These are phyloP conservation scores for Penicillium brasilianum DNA, from an alignment of 2,329 filamentous ascomycete species.

Conservation along the genomic window DNA sequence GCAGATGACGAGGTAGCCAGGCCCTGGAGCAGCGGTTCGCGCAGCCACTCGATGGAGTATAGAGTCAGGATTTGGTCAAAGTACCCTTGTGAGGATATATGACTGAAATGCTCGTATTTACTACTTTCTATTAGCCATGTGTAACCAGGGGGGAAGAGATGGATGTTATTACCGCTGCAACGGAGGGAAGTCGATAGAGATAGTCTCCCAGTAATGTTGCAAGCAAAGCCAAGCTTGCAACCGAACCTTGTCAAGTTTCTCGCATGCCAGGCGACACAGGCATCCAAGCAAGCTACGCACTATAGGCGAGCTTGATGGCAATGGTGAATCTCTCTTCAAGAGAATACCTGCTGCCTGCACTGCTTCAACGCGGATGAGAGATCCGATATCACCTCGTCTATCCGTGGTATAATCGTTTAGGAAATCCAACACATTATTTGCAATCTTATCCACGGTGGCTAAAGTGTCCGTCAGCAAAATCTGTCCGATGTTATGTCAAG, in stretches of 20 bases:
- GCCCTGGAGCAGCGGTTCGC: slow-evolving; percentile 48
- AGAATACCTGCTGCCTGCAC: slow-evolving; percentile 64
- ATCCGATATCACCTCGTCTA: slow-evolving; percentile 86
- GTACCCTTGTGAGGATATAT: slow-evolving; percentile 51
- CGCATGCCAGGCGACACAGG: slow-evolving; percentile 73
- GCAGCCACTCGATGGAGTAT: slow-evolving; percentile 44
- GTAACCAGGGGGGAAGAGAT: background rate
- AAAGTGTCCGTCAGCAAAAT: slow-evolving; percentile 24
- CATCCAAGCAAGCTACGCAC: slow-evolving; percentile 42
- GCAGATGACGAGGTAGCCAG: slow-evolving; percentile 51
- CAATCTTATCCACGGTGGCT: slow-evolving; percentile 40
- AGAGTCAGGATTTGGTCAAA: slow-evolving; percentile 49
- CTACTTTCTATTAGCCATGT: slow-evolving; percentile 31
- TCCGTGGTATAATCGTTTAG: slow-evolving; percentile 92
- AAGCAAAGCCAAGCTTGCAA: slow-evolving; percentile 55
- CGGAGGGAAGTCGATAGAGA: slow-evolving; percentile 36
- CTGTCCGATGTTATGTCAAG: background rate
- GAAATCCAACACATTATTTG: slow-evolving; percentile 40
- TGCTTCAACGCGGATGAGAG: slow-evolving; percentile 79
- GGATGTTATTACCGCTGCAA: slow-evolving; percentile 48
- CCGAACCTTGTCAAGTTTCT: slow-evolving; percentile 89
- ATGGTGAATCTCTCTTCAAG: slow-evolving; percentile 28
- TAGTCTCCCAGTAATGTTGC: slow-evolving; percentile 45
- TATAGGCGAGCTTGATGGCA: slow-evolving; percentile 20
- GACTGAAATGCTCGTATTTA: slow-evolving; percentile 50